Base-by-base conservation (phyloP, 2,329 filamentous ascomycete genomes). In the Ophiostoma himal-ulmi region DNA sequence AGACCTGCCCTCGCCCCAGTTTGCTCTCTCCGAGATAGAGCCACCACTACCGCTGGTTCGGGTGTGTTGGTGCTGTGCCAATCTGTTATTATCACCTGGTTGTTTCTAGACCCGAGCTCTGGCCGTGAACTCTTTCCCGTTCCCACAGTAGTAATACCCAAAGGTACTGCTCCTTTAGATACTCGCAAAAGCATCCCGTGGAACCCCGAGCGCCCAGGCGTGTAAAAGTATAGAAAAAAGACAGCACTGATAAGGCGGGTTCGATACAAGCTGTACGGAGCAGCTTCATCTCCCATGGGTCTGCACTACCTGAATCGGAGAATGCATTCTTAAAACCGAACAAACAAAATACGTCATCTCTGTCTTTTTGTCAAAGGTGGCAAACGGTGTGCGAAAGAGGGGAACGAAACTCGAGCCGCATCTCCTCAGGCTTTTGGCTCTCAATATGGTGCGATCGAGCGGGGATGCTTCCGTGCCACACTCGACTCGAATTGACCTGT, bases 71-170 rank as follows among this genome's bases (percentile, higher is more conserved):
- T 20, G 14, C 10, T 34, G 34, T 34, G 26, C 57, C 36, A 62
- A 36, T 20, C 26, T 57, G 30, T 57, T 57, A 20, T 62, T 62
- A 34, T 26, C 11, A 26, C 52, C n/a, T 48, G 20, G 44, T n/a
- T 20, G 52, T 22, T 57, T 57, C n/a, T 26, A 26, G 52, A 57
- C 62, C 34, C 34, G 62, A 36, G 17, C 20, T 39, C 22, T 5
- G 62, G 5, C 37, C 62, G 62, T 65, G 62, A 65, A 65, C 34
- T 65, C 62, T 65, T 65, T 65, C 62, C 62, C n/a, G 20, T 39
- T 65, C 41, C 41, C 62, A 65, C 41, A 39, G 62, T 65, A 65
- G 62, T 36, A 65, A 36, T 20, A 37, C 36, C 34, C 62, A n/a
- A 37, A 10, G 17, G 17, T 22, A 11, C 34, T 65, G 20, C 20